Percentiles rank a stretch among this genome's conserved stretches.
These are phyloP conservation scores for Aphanocladium album DNA, from an alignment of 2,329 filamentous ascomycete genomes.

Conservation along the genomic window DNA sequence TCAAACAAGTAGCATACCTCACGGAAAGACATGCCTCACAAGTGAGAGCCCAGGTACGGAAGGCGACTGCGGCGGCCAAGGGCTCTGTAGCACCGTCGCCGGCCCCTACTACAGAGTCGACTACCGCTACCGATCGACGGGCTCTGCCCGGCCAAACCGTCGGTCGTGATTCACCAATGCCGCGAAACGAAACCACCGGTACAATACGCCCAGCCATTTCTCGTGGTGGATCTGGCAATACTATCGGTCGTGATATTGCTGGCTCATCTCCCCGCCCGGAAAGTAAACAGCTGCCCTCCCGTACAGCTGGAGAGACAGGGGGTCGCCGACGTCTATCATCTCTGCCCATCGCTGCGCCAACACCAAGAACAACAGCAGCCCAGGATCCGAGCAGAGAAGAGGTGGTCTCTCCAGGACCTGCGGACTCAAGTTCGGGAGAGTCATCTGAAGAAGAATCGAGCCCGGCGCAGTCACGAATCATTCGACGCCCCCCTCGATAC, in stretches of 20 bases:
- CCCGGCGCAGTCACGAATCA: conserved; percentile 55
- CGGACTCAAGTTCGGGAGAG: conserved; percentile 32
- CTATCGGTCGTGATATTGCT: conserved; percentile 33
- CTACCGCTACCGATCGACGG: conserved; percentile 34
- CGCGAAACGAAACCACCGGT: conserved; percentile 42
- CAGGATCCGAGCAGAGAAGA: conserved; percentile 20
- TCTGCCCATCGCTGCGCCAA: conserved; percentile 30
- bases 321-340: conserved; percentile 40
- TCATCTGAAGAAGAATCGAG: conserved; percentile 47
- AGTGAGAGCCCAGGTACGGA: conserved; percentile 84
- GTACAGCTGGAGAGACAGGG: conserved; percentile 24
- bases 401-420: conserved; percentile 30
- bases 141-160: conserved; percentile 50
- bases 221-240: conserved; percentile 43
- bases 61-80: conserved; percentile 55
- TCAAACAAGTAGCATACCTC: conserved; percentile 90
- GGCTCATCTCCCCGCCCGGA: conserved; percentile 26
- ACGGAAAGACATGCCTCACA: conserved; percentile 88
- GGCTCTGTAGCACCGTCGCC: conserved; percentile 55
- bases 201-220: conserved; percentile 42
- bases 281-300: conserved; percentile 18
- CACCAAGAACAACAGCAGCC: neutral
- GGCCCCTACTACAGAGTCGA: conserved; percentile 44
- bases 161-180: conserved; percentile 52
- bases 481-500: conserved; percentile 53